Evolutionary conservation across 352 stramenopile species (phyloP), one percentile per base, ranked within the genome.

Genomic region (Phytophthora pistaciae): DNA sequence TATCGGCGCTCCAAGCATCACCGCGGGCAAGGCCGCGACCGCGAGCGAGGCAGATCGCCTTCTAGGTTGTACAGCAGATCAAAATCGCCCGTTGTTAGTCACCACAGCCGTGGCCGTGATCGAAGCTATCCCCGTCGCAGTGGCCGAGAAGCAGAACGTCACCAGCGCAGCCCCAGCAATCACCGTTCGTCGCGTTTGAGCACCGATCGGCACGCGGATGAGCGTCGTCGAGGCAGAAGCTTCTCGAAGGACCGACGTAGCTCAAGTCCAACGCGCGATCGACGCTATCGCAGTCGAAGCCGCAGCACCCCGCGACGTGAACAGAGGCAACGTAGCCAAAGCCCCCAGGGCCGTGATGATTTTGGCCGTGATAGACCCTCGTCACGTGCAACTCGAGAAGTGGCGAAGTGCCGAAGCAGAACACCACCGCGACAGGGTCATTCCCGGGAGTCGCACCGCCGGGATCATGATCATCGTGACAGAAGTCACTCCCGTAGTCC

Each of bases 341-440:
- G 46, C 55, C 27, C 23, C 20, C 44, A 38, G 31, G 59, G 9
- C 14, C 66, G 66, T 61, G 75, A 79, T 57, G 36, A 57, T 14
- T 79, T 78, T 75, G 70, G 70, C 23, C 66, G 66, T 10, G 59
- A 78, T 48, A 67, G 31, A 70, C 62, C 52, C 21, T 20, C 27
- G 23, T 60, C 59, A 18, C 50, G 66, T 50, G 46, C 8, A 44
- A 53, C n/a, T 4, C 56, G 31, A 20, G 20, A 13, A 54, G 60
- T 54, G 6, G 18, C 50, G 33, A 62, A 56, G 58, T 66, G 31
- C 25, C 48, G 42, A 14, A 74, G 68, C 25, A 74, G 13, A 55
- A 72, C 68, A 14, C 63, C 68, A 56, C 59, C 64, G 46, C 56
- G 63, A 68, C 58, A 54, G 25, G 54, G 70, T 6, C 18, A 46